Percentiles rank a stretch among this genome's conserved stretches.
phyloP scores from a whole-genome alignment of 352 stramenopile species.

The Phytophthora colocasiae region DNA sequence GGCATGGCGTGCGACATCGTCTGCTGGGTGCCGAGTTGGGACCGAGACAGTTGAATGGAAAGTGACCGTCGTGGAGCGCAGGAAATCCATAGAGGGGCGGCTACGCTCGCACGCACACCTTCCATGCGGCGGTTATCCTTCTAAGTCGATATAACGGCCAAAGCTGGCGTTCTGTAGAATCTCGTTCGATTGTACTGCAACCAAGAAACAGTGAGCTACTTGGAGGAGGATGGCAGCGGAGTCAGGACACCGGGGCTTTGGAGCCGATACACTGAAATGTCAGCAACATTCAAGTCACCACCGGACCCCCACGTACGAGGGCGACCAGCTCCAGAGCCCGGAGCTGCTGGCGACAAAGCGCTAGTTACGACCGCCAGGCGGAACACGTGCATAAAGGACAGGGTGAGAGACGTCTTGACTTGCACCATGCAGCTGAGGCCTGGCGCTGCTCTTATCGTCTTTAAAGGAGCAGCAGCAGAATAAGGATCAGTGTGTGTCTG shows the following conservation, averaged over 20 bases:
- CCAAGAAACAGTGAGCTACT: conserved; percentile 8
- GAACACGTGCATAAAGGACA: conserved; percentile 16
- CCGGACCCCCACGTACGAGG: too few relatives aligned
- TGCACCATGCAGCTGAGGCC: background rate
- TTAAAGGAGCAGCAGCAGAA: conserved; percentile 18
- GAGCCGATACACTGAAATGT: conserved; percentile 14
- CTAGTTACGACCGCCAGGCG: conserved; percentile 6
- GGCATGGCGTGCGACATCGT: conserved; percentile 24
- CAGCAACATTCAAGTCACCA: too few relatives aligned
- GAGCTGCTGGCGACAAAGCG: conserved; percentile 9
- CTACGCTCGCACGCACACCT: conserved; percentile 14
- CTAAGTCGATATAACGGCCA: conserved; percentile 30
- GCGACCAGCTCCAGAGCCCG: background rate
- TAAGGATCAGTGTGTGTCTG: background rate
- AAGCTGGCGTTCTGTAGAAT: conserved; percentile 14
- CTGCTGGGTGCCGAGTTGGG: conserved; percentile 2
- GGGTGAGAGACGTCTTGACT: conserved; percentile 1
- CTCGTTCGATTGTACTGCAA: conserved; percentile 18
- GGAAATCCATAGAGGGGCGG: conserved; percentile 1
- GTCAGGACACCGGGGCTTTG: background rate
- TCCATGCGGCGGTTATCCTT: conserved; percentile 25
- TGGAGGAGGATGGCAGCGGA: background rate
- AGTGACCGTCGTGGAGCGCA: conserved; percentile 24
- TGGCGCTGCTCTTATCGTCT: conserved; percentile 6
- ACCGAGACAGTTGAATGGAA: conserved; percentile 38